These are phyloP conservation scores for Psidium guajava DNA, from an alignment of 345 rosid species.

Conservation along the genomic window DNA sequence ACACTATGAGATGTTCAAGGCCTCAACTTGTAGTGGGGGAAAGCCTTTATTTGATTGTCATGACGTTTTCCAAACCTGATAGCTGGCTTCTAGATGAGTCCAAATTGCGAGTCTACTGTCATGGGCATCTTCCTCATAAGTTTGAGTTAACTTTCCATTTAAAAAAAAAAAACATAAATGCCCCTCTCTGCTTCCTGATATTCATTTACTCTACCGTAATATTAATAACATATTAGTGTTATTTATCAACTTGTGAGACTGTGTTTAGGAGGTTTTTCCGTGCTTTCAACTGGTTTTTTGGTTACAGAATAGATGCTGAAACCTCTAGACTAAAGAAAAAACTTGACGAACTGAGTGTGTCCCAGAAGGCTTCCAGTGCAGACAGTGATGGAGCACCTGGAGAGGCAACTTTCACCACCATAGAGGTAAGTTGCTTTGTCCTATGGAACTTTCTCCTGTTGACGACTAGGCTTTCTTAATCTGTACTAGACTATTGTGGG, in stretches of 20 bases:
- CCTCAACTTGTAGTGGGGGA: background rate
- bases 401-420: constrained; percentile 29
- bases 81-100: background rate
- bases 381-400: constrained; percentile 30
- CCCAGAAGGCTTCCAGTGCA: constrained; percentile 23
- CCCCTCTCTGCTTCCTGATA: background rate
- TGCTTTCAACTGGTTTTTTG: constrained; percentile 5
- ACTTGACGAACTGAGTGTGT: constrained; percentile 38
- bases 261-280: background rate
- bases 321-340: constrained; percentile 47
- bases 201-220: background rate
- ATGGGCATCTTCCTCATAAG: background rate
- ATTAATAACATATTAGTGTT: background rate
- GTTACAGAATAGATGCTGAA: constrained; percentile 77
- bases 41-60: background rate
- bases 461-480: background rate
- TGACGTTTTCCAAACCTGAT: background rate
- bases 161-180: background rate
- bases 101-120: background rate
- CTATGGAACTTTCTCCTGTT: background rate
- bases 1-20: background rate
- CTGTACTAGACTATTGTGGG: background rate
- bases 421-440: constrained; percentile 41
- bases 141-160: background rate
- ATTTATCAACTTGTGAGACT: background rate